Evolutionary conservation across 192 early-diverging fungal genomes (phyloP).

Genomic region (Gamsiella multidivaricata): DNA sequence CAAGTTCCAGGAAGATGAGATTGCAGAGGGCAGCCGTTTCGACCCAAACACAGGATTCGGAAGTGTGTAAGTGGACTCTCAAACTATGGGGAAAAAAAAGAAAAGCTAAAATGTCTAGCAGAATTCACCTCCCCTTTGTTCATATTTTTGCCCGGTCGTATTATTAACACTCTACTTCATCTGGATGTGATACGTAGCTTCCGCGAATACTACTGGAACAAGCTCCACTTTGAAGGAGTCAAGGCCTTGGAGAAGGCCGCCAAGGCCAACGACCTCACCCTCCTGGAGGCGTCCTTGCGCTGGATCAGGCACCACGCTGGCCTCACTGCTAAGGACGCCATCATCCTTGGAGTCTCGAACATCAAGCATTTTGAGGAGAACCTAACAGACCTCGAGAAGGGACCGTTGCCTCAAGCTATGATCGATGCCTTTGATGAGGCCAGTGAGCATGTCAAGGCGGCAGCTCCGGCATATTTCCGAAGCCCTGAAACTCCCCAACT

Average conservation of each 20-base stretch:
- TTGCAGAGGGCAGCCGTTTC: too few species aligned
- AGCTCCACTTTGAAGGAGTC: conserved; percentile 31
- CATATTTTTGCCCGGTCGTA: neutral
- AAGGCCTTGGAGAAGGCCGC: neutral
- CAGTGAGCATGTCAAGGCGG: conserved; percentile 17
- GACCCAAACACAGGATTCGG: too few species aligned
- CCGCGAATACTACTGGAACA: conserved; percentile 31
- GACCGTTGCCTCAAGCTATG: conserved; percentile 8
- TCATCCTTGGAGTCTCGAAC: conserved; percentile 25
- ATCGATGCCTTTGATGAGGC: conserved; percentile 12
- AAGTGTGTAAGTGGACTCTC: too few species aligned
- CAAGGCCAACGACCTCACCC: neutral
- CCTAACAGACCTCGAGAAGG: conserved; percentile 13
- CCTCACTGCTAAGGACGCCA: conserved; percentile 15
- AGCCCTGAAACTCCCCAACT: too few species aligned
- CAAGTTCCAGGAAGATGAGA: too few species aligned
- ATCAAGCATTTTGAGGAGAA: conserved; percentile 10
- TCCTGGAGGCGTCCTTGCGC: conserved; percentile 34
- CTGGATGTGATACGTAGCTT: conserved; percentile 9
- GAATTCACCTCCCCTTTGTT: neutral
- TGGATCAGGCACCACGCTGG: conserved; percentile 45
- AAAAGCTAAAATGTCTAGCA: too few species aligned
- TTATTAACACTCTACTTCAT: neutral
- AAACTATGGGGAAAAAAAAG: too few species aligned
- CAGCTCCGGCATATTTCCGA: conserved; percentile 19